Evolutionary conservation across 2,329 filamentous ascomycete species (phyloP), one percentile per base, ranked within the genome.

Genomic region (Fusarium annulatum): DNA sequence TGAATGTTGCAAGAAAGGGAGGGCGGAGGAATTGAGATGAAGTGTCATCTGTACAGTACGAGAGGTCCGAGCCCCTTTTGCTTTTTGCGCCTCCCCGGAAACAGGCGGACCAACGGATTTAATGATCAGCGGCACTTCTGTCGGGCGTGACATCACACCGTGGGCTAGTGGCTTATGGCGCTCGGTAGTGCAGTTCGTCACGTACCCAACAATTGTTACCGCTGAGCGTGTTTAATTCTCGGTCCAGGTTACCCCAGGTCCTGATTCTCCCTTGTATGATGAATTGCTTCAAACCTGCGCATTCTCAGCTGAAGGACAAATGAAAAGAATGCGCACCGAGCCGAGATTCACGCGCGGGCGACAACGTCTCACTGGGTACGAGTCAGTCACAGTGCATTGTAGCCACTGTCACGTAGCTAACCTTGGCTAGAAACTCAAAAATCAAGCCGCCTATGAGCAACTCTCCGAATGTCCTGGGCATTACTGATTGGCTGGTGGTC

Each of bases 241-340:
- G 5, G 7, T 2, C 12, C 7, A 9, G n/a, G 12, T 21, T 28
- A 4, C 12, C 15, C 26, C 11, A 52, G 6, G 11, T 10, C 9
- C 6, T 19, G n/a, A 16, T 7, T 10, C 9, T 9, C 6, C 1
- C 18, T 52, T 8, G 4, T 15, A 9, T 3, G 2, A 26, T 19
- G 5, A 23, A 9, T 23, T 2, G 5, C 7, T 9, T 18, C 7
- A 7, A 5, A 5, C 2, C 1, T 18, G 21, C 9, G 8, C 3
- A 19, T 10, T 52, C 8, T 19, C 9, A 14, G 11, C n/a, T 34
- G 16, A 34, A 26, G 5, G 11, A 30, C 3, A 30, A 30, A 30
- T 30, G 1, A 30, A 30, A 3, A 30, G 28, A 30, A 1, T 9
- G 28, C 28, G 28, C 28, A 30, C 3, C 28, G 28, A 30, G 28